Base-by-base conservation (phyloP, 108 stramenopile species). In the Discostella pseudostelligera region DNA sequence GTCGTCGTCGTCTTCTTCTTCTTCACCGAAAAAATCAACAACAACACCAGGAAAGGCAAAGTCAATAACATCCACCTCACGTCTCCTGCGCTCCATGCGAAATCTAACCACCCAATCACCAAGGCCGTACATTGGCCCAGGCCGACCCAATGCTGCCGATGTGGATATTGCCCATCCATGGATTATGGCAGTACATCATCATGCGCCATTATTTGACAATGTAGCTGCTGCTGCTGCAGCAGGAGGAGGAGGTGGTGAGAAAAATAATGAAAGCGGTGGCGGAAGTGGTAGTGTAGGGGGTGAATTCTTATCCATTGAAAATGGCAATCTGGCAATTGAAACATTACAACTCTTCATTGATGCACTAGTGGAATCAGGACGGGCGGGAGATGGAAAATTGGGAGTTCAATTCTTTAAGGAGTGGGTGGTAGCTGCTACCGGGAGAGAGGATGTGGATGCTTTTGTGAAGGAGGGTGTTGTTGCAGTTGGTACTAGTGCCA, bases 81-180 rank as follows among this genome's bases (percentile, higher is more conserved):
- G 32, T 32, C 32, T 32, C 32, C 32, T 32, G 4, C 32, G 32
- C 5, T 32, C 32, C 32, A 32, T 32, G 32, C 32, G 32, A 9
- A 29, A 28, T 29, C 10, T n/a, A 8, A 12, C 42, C 14, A 14
- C n/a, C 14, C 36, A 24, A 40, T 8, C 13, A 26, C 24, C 24
- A 4, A 56, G 37, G 39, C 81, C 79, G 39, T 54, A 66, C 36
- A 72, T 79, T 39, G 79, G 80, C 1, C 72, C 72, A 8, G 78
- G 84, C 29, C 83, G 88, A 5, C 62, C 73, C 32, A 81, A 91
- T 51, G 90, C 87, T 54, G 87, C 86, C 49, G 87, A 91, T 57
- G 83, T 88, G 16, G 90, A 91, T 62, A 48, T 91, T 48, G 81
- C 86, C 50, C 85, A 87, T 77, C 90, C 90, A 0, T 84, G 73